These are phyloP conservation scores for Gonapodya sp. DNA, from an alignment of 192 early-diverging fungal genomes.

Conservation along the genomic window DNA sequence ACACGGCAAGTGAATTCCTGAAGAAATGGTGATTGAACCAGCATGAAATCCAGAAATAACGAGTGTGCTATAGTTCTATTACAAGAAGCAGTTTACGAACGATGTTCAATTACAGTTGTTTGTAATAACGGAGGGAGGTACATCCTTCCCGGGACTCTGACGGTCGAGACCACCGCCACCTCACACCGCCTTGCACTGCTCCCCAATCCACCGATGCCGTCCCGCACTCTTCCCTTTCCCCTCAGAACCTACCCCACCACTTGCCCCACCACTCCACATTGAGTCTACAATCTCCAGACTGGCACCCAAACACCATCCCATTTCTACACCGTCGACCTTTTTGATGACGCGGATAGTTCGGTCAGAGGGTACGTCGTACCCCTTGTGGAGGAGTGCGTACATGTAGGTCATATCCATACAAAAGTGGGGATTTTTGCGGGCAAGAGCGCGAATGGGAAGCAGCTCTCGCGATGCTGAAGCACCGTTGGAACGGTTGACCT, in stretches of 20 bases:
- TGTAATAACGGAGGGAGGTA: too few species aligned
- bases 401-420: slow-evolving; percentile 89
- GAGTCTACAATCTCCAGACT: background rate
- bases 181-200: background rate
- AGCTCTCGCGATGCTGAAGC: background rate
- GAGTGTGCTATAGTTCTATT: too few species aligned
- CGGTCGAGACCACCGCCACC: too few species aligned
- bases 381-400: slow-evolving; percentile 68
- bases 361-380: slow-evolving; percentile 67
- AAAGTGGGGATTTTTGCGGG: slow-evolving; percentile 49
- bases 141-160: too few species aligned
- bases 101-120: too few species aligned
- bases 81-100: too few species aligned
- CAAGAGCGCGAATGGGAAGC: background rate
- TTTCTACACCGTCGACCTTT: slow-evolving; percentile 87
- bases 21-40: too few species aligned
- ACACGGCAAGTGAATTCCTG: too few species aligned
- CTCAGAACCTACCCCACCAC: too few species aligned
- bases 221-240: background rate
- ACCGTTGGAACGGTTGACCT: slow-evolving; percentile 27
- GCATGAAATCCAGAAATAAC: too few species aligned
- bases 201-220: background rate
- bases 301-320: slow-evolving; percentile 64
- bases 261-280: background rate
- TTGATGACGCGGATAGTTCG: slow-evolving; percentile 70